phyloP scores from a whole-genome alignment of 2,329 filamentous ascomycete genomes.

The Sclerotinia glacialis region DNA sequence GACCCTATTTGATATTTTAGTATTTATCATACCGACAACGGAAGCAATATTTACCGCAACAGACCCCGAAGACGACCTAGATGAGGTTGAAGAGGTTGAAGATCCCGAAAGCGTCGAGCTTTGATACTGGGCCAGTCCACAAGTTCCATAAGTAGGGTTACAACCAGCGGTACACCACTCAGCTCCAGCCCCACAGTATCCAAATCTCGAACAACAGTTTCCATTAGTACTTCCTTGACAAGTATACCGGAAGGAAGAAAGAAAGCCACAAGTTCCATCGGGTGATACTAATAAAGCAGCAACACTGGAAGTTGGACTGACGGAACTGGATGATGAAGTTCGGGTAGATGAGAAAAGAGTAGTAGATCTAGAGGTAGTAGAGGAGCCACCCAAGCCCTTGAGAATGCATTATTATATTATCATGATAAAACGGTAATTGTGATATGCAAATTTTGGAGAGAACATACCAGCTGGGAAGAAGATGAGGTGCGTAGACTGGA shows the following conservation, averaged over 20 bases:
- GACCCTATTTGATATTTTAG: background rate
- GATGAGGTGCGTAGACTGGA: background rate
- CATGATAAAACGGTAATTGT: background rate
- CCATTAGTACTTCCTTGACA: background rate
- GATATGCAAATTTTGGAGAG: background rate
- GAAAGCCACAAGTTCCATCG: background rate
- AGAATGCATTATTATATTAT: background rate
- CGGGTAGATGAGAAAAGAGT: background rate
- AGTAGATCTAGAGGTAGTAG: background rate
- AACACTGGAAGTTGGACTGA: background rate
- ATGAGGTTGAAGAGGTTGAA: background rate
- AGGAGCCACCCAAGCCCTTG: background rate
- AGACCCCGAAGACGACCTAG: background rate
- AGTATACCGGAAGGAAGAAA: background rate
- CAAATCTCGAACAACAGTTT: slow-evolving; percentile 11
- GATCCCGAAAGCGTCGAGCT: background rate
- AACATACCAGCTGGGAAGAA: background rate
- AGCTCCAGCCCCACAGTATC: background rate
- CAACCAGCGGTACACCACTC: background rate
- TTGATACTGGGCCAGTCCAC: background rate
- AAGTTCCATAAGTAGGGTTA: slow-evolving; percentile 3
- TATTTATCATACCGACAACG: background rate
- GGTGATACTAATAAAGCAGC: background rate
- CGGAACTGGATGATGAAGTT: slow-evolving; percentile 5
- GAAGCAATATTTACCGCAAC: background rate